phyloP scores from a whole-genome alignment of 805 yeast genomes.

The Maudiozyma saulgeensis region DNA sequence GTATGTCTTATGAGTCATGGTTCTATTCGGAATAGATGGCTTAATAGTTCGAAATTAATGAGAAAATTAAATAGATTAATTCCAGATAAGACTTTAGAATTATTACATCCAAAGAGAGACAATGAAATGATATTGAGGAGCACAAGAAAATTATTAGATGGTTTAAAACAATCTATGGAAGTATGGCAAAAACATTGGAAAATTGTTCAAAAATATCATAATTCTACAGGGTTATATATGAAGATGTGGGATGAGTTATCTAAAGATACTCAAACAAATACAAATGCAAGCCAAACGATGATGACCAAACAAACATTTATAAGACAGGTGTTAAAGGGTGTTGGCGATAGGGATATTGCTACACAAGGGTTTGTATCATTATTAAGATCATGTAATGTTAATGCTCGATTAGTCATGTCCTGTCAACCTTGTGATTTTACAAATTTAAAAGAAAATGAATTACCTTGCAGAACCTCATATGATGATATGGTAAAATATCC shows the following conservation, averaged over 20 bases:
- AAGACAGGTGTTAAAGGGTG: constrained; percentile 33
- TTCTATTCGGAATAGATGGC: constrained; percentile 62
- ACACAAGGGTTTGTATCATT: constrained; percentile 83
- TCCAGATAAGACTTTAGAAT: constrained; percentile 37
- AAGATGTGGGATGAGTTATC: constrained; percentile 39
- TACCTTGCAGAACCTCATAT: constrained; percentile 1
- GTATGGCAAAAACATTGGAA: constrained; percentile 51
- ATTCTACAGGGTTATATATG: constrained; percentile 32
- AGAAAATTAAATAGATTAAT: constrained; percentile 35
- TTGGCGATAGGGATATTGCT: constrained; percentile 69
- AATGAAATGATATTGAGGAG: constrained; percentile 31
- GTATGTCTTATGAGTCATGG: constrained; percentile 60
- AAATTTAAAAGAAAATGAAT: constrained; percentile 13
- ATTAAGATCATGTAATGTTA: constrained; percentile 58
- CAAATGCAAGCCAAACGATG: constrained; percentile 14
- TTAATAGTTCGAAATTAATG: constrained; percentile 40
- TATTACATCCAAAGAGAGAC: constrained; percentile 40
- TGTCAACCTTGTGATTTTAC: constrained; percentile 88
- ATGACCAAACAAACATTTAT: constrained; percentile 37
- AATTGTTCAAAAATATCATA: constrained; percentile 29
- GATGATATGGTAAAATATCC: constrained; percentile 39
- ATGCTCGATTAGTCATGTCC: constrained; percentile 70
- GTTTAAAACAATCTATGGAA: constrained; percentile 56
- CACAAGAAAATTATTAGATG: constrained; percentile 66
- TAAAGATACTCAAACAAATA: not conserved